phyloP scores from a whole-genome alignment of 2,329 filamentous ascomycete genomes.

The Arthrobotrys sphaeroides region DNA sequence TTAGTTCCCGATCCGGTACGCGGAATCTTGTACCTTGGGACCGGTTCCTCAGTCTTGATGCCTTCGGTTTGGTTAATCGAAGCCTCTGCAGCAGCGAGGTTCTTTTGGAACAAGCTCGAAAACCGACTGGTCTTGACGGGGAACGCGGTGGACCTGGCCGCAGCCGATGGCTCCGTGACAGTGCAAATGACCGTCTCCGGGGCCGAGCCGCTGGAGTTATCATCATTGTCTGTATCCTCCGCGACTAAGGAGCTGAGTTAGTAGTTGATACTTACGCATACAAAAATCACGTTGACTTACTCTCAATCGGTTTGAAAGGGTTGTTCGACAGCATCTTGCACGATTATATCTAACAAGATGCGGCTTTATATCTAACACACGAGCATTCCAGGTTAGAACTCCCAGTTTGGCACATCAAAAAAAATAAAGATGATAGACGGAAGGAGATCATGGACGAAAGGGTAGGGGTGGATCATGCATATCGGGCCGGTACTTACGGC shows the following conservation, averaged over 20 bases:
- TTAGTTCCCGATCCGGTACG: slow-evolving; percentile 27
- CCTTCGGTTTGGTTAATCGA: neutral
- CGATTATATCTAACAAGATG: slow-evolving; percentile 2
- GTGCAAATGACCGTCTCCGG: neutral
- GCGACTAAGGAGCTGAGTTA: slow-evolving; percentile 1
- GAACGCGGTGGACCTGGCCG: neutral
- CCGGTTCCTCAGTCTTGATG: neutral
- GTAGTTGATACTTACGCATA: neutral
- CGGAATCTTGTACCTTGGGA: slow-evolving; percentile 27
- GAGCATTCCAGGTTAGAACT: neutral
- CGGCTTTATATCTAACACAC: no score
- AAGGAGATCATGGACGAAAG: neutral
- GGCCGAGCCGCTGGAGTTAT: neutral
- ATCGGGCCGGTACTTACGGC: neutral
- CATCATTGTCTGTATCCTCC: neutral
- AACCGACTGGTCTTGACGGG: slow-evolving; percentile 35
- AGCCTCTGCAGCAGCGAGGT: neutral
- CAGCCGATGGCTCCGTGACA: neutral
- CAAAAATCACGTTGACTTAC: neutral
- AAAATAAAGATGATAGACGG: neutral
- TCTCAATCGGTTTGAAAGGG: slow-evolving; percentile 12
- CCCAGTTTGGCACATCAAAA: neutral
- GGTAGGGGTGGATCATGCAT: neutral
- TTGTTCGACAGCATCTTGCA: slow-evolving; percentile 21
- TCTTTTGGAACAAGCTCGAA: slow-evolving; percentile 28